These are phyloP conservation scores for Dissoconium aciculare DNA, from an alignment of 2,329 filamentous ascomycete genomes.

Conservation along the genomic window DNA sequence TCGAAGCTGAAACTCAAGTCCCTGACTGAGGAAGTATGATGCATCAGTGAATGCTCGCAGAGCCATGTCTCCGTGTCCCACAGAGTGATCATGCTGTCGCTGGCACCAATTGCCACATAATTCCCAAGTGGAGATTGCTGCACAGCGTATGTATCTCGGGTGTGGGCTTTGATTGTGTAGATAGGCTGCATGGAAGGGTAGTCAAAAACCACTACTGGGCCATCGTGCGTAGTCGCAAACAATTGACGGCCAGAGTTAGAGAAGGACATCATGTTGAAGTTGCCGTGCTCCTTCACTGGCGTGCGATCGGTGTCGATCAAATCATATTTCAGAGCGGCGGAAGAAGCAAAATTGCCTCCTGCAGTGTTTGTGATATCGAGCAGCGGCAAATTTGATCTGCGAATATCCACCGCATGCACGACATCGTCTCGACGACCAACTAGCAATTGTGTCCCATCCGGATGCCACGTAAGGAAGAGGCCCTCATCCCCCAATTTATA, in stretches of 20 bases:
- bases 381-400: constrained; percentile 10
- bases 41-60: constrained; percentile 54
- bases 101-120: constrained; percentile 59
- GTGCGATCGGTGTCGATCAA: constrained; percentile 12
- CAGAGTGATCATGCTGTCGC: constrained; percentile 58
- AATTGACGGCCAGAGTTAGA: constrained; percentile 58
- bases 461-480: constrained; percentile 50
- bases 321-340: constrained; percentile 7
- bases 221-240: constrained; percentile 56
- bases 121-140: constrained; percentile 57
- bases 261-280: constrained; percentile 61
- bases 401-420: constrained; percentile 21
- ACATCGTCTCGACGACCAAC: constrained; percentile 54
- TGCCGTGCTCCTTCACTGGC: constrained; percentile 20
- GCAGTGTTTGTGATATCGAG: constrained; percentile 7
- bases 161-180: constrained; percentile 54
- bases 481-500: constrained; percentile 36
- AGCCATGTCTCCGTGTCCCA: constrained; percentile 71
- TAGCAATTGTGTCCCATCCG: constrained; percentile 53
- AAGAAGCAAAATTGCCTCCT: background rate
- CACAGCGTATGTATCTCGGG: constrained; percentile 53
- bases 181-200: constrained; percentile 45
- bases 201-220: constrained; percentile 53
- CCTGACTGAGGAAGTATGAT: constrained; percentile 51
- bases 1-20: constrained; percentile 67